phyloP scores from a whole-genome alignment of 2,329 filamentous ascomycete species.

The Pseudopithomyces maydicus region DNA sequence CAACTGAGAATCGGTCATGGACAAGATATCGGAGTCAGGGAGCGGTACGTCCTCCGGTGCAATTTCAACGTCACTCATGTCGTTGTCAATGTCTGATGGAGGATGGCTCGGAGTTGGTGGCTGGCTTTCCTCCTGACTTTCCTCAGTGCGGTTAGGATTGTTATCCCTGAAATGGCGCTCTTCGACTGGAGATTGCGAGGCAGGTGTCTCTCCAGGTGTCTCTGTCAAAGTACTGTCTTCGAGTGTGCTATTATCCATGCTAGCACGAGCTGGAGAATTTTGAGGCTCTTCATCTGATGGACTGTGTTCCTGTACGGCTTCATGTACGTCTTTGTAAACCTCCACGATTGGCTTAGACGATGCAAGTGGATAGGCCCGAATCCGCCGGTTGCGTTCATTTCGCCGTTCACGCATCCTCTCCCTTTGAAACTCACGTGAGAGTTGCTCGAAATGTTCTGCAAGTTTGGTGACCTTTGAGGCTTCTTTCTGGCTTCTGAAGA shows the following conservation, averaged over 20 bases:
- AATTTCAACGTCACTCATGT: slow-evolving; percentile 72
- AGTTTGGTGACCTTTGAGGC: slow-evolving; percentile 86
- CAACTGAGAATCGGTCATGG: slow-evolving; percentile 59
- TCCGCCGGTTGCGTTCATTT: slow-evolving; percentile 75
- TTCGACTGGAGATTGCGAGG: slow-evolving; percentile 42
- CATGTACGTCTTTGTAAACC: slow-evolving; percentile 90
- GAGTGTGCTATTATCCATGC: slow-evolving; percentile 45
- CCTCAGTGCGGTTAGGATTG: slow-evolving; percentile 22
- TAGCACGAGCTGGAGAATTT: slow-evolving; percentile 36
- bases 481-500: slow-evolving; percentile 60
- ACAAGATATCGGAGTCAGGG: slow-evolving; percentile 58
- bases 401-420: slow-evolving; percentile 87
- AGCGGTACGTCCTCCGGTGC: slow-evolving; percentile 70
- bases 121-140: slow-evolving; percentile 33
- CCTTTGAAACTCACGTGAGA: slow-evolving; percentile 95
- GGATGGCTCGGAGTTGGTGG: slow-evolving; percentile 36
- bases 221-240: slow-evolving; percentile 41
- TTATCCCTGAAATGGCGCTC: slow-evolving; percentile 27
- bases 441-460: slow-evolving; percentile 93
- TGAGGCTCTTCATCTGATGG: slow-evolving; percentile 66
- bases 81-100: slow-evolving; percentile 58
- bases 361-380: slow-evolving; percentile 83
- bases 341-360: slow-evolving; percentile 96
- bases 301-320: slow-evolving; percentile 83
- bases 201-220: slow-evolving; percentile 38